Base-by-base conservation (phyloP, 2,329 filamentous ascomycete genomes). In the Cercospora sesami region DNA sequence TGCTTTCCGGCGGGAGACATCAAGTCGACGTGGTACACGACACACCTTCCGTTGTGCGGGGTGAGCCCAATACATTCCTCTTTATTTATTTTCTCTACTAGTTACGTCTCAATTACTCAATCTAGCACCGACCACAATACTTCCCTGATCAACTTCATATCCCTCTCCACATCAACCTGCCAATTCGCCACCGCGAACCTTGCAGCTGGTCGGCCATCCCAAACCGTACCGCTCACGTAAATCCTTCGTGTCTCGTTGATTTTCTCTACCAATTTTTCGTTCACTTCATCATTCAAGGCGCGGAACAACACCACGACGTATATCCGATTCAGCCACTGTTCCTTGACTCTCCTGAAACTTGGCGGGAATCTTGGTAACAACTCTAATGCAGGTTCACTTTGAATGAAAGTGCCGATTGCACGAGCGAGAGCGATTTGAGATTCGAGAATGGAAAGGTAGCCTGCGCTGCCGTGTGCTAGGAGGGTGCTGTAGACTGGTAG, bases 141-240 rank as follows among this genome's bases (percentile, higher is more conserved):
- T 5, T 83, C 80, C 69, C 82, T 85, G 16, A 96, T 86, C n/a
- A 92, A 78, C 21, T 79, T 80, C 68, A 90, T 80, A 76, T 96
- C 93, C 68, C 85, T 84, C 59, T 88, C 83, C 0, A 89, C 84
- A 75, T 94, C 85, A 1, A 91, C 90, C 78, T 87, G 87, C 92
- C 93, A 97, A 75, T 91, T 97, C 45, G 91, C 90, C 51, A 97
- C 88, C 0, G 94, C 94, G 73, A 97, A 87, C n/a, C 94, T 85
- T 69, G 89, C 90, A 8, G 94, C 94, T 66, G 89, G 86, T 66
- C 83, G 81, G 0, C 90, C 91, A 51, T 88, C 83, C 93, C 93
- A 97, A 57, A 80, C 84, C 12, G 92, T 96, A 0, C 91, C 91
- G 68, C 91, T 93, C 5, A 96, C 90, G 75, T 94, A 97, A 75